Conservation (phyloP, 2,329 filamentous ascomycete species). For the Neonectria sp. region DNA sequence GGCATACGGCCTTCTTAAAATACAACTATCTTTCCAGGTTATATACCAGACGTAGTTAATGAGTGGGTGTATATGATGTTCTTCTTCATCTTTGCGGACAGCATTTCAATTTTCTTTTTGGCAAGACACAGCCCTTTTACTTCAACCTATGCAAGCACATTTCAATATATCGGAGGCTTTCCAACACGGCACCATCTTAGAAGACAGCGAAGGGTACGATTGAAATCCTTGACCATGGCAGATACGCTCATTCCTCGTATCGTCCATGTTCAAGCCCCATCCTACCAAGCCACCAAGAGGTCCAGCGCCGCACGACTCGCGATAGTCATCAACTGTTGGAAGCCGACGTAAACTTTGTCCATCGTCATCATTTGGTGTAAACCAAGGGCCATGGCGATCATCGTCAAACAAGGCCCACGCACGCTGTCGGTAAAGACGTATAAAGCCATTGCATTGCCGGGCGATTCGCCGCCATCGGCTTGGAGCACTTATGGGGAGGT, state of each 20-base stretch:
- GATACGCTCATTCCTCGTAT: conserved; percentile 1
- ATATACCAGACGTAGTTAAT: too few relatives aligned
- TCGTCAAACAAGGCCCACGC: conserved; percentile 4
- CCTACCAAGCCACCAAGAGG: neutral
- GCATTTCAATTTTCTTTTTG: neutral
- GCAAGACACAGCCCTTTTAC: neutral
- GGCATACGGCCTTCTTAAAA: too few relatives aligned
- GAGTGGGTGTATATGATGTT: neutral
- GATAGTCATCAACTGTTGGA: neutral
- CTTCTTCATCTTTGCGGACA: neutral
- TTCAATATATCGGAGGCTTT: neutral
- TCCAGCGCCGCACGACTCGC: neutral
- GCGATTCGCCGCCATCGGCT: neutral
- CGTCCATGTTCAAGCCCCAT: neutral
- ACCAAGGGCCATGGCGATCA: neutral
- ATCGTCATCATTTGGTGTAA: neutral
- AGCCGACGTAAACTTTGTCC: neutral
- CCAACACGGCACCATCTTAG: neutral
- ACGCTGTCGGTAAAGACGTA: conserved; percentile 18
- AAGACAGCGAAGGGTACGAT: neutral
- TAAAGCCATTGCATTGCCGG: conserved; percentile 22
- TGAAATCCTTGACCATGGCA: neutral
- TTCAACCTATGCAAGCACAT: neutral
- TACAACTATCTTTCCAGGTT: too few relatives aligned
- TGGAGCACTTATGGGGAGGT: conserved; percentile 1